Evolutionary conservation across 805 yeast species (phyloP).

Genomic region (Saturnispora gosingensis): DNA sequence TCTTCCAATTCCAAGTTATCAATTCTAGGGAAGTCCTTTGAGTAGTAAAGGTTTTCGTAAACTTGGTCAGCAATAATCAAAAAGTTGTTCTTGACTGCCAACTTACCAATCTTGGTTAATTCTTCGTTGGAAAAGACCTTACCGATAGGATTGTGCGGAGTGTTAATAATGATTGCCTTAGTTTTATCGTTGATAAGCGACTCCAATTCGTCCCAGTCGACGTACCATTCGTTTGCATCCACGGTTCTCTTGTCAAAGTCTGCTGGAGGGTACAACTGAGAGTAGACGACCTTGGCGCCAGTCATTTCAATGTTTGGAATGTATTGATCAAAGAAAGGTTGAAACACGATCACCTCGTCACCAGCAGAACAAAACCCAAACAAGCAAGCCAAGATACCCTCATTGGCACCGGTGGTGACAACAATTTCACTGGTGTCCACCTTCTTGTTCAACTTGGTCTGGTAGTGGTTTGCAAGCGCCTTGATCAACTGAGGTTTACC

Average conservation of each 20-base stretch:
- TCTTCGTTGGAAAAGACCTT: slow-evolving; percentile 77
- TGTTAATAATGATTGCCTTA: slow-evolving; percentile 77
- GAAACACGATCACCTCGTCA: slow-evolving; percentile 93
- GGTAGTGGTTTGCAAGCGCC: slow-evolving; percentile 62
- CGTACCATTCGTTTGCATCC: slow-evolving; percentile 77
- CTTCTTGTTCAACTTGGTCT: slow-evolving; percentile 51
- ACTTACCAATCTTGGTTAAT: slow-evolving; percentile 60
- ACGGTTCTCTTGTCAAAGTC: slow-evolving; percentile 56
- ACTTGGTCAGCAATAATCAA: slow-evolving; percentile 88
- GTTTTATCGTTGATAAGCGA: slow-evolving; percentile 66
- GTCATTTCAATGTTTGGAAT: slow-evolving; percentile 88
- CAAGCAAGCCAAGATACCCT: slow-evolving; percentile 80
- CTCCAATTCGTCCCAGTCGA: slow-evolving; percentile 72
- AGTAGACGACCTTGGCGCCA: slow-evolving; percentile 87
- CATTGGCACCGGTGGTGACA: slow-evolving; percentile 95
- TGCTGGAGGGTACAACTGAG: slow-evolving; percentile 74
- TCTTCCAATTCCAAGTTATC: slow-evolving; percentile 70
- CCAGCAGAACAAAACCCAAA: slow-evolving; percentile 79
- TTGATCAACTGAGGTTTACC: slow-evolving; percentile 74
- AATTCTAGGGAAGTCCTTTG: slow-evolving; percentile 60
- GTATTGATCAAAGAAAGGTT: slow-evolving; percentile 96
- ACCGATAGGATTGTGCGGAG: slow-evolving; percentile 97
- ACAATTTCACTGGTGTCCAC: slow-evolving; percentile 55
- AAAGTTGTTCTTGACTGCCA: slow-evolving; percentile 80
- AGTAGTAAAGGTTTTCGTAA: slow-evolving; percentile 80